Evolutionary conservation across 352 stramenopile species (phyloP), one percentile per base, ranked within the genome.

Genomic region (Phytopythium cucurbitacearum): DNA sequence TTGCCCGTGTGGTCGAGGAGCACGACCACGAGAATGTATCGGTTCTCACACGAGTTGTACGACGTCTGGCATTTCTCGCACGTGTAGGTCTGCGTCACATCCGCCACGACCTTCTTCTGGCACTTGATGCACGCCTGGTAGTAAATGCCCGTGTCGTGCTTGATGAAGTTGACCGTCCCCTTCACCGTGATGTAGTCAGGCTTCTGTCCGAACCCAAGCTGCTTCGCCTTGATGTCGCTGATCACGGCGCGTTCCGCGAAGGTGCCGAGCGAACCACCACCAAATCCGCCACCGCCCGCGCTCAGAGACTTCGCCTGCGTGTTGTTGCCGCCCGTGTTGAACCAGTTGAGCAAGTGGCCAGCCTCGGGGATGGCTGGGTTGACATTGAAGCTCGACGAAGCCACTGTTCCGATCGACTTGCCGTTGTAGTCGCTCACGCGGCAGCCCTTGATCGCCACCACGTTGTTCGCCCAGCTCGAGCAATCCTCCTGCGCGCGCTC

Each of bases 1-100:
- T 80, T 97, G 38, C 81, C 89, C 38, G 94, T 97, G 67, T 97
- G 82, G 71, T 99, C 97, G 45, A 93, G 76, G 46, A 99, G 78
- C 16, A 91, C 86, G 15, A 96, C 80, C 48, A 87, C 98, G 62
- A 99, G 85, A 57, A 98, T 98, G 83, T 96, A 99, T 49, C 96
- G 87, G 53, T 97, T 95, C 60, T 95, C 85, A 62, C 95, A 99
- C 16, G 84, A 91, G 41, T 77, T 79, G 73, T 97, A 96, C n/a
- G 89, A 95, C 40, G 88, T 93, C 65, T 97, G 81, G 73, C 96
- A 99, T 67, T 98, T 98, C 62, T 99, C 96, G 62, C 96, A 99
- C 51, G 87, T 87, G 74, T 90, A 99, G 50, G 94, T 96, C 56
- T 95, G 86, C 58, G 97, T 95, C 43, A 97, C 95, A 45, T 94